Base-by-base conservation (phyloP, 2,329 filamentous ascomycete genomes). In the Xylaria sp. region DNA sequence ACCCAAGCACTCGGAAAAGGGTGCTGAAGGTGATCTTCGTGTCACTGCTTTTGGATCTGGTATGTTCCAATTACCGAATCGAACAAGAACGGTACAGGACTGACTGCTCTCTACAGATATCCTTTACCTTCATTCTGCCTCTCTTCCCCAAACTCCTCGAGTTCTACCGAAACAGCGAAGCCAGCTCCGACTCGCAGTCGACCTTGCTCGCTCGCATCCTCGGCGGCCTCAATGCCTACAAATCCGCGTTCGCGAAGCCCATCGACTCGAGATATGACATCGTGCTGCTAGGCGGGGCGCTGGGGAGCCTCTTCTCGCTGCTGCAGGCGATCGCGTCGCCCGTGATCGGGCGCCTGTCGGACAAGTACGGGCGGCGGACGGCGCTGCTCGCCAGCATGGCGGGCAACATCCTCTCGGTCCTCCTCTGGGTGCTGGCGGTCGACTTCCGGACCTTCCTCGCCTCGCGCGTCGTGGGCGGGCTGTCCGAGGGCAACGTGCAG, bases 211-310 rank as follows among this genome's bases (percentile, higher is more conserved):
- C 91, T 59, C 84, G 83, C 57, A 85, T 97, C 52, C 83, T 99
- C 59, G 79, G 81, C 64, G 92, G 89, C 63, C 83, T 99, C 48
- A 97, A 99, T 70, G 81, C 90, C 42, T 99, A 99, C 83, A 99
- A 99, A 75, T 88, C 92, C 62, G 84, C 90, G 52, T 99, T 99
- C 69, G 87, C 91, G 40, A 87, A 88, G 50, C 92, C 93, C 41
- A 97, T 99, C 72, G 93, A 96, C 69, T 92, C 92, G 52, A 87
- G 91, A 76, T 96, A 99, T 78, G 94, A 99, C 71, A 96, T 97
- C 63, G 92, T 99, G 21, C 83, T 99, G 40, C 84, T 99, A 5
- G 94, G 94, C 49, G 94, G 94, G 44, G 94, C 93, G 19, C 80
- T 99, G 21, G 94, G 94, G 60, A 97, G 92, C 51, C 79, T 99